Evolutionary conservation across 441 rosid genomes (phyloP), one percentile per base, ranked within the genome.

Genomic region (Macaranga tanarius): DNA sequence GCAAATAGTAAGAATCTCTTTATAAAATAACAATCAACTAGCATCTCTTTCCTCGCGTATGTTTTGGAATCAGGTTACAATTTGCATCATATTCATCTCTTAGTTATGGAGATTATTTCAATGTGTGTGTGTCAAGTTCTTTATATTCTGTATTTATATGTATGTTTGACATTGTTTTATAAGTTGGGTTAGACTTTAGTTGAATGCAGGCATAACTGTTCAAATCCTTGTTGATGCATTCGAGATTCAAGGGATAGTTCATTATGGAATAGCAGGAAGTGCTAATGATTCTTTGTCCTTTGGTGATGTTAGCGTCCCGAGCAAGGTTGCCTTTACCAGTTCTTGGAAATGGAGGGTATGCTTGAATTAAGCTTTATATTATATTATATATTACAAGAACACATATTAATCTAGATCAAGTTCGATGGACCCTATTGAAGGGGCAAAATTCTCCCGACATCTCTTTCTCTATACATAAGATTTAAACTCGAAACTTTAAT

Each of bases 1-100:
- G 65, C 78, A 76, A 79, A 81, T 61, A n/a, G 84, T 81, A 63
- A 76, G 67, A 19, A 9, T 26, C 42, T 55, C 51, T 10, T 15
- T 19, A 16, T 4, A 9, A 42, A 42, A 42, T 10, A 42, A 42
- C 10, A 42, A 1, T 42, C 45, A 5, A 42, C 10, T 42, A 42
- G 4, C 4, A 31, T 31, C 38, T 31, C n/a, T 31, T 31, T 31
- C 38, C 3, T 31, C 5, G 5, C 38, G 5, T 31, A 31, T 2
- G 38, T 31, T 31, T 31, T 2, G 38, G 38, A 44, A 44, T 8
- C 13, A 44, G 10, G 48, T 44, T 47, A 47, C 51, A 47, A 47
- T 47, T 47, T 47, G 15, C 51, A 47, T 47, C 51, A 47, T 12
- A 10, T 47, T 47, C 51, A 9, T 47, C 0, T 12, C 12, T 44